Percentiles rank a stretch among this genome's conserved stretches.
Evolutionary conservation across 805 yeast genomes (phyloP).

Genomic region (Lachancea meyersii): DNA sequence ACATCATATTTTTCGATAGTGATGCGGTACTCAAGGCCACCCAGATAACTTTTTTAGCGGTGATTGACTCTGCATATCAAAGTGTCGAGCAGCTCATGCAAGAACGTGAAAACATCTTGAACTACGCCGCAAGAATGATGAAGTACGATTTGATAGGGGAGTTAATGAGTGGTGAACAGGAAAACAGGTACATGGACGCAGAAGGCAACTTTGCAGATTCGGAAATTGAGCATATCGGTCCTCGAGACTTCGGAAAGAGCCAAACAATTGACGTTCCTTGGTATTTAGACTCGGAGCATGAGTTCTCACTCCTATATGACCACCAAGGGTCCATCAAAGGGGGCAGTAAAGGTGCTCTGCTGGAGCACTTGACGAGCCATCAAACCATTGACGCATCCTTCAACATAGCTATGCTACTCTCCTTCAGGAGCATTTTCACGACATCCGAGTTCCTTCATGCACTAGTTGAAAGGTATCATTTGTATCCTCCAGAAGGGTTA

Average conservation of each 20-base stretch:
- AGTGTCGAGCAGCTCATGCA: conserved; percentile 56
- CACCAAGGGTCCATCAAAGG: conserved; percentile 71
- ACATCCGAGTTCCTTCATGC: conserved; percentile 54
- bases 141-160: conserved; percentile 63
- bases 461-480: conserved; percentile 58
- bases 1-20: conserved; percentile 32
- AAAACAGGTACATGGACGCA: conserved; percentile 25
- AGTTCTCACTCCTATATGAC: conserved; percentile 53
- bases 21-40: conserved; percentile 29
- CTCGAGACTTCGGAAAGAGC: conserved; percentile 8
- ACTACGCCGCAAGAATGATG: conserved; percentile 73
- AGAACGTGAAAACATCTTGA: conserved; percentile 62
- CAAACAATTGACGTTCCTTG: conserved; percentile 48
- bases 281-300: conserved; percentile 66
- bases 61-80: conserved; percentile 32
- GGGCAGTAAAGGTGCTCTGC: conserved; percentile 70
- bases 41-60: conserved; percentile 32
- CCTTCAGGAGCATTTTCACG: conserved; percentile 69
- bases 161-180: conserved; percentile 45
- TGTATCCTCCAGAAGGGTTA: conserved; percentile 81
- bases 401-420: conserved; percentile 62
- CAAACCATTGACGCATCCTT: conserved; percentile 54
- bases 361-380: conserved; percentile 77
- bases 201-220: conserved; percentile 10
- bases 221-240: conserved; percentile 20